Evolutionary conservation across 169 alveolate genomes (phyloP), one percentile per base, ranked within the genome.

Genomic region (Plasmodium inui): DNA sequence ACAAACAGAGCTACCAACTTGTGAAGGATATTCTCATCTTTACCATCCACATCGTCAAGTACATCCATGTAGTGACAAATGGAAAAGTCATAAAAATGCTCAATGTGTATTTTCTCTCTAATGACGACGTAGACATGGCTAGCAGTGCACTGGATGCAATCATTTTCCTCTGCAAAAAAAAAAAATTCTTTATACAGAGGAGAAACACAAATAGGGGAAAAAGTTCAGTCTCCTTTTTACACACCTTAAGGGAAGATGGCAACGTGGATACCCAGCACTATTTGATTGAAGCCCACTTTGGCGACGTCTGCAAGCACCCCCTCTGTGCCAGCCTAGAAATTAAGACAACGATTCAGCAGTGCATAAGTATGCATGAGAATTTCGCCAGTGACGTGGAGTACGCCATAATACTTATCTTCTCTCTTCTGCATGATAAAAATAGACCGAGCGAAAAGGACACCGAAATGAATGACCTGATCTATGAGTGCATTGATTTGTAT

Each of bases 391-490:
- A 80, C 71, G 89, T 88, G 46, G 94, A 88, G 82, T 88, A 88
- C 50, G 34, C 90, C 22, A 12, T 88, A 41, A 67, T 88, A 12
- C 72, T 88, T 28, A 19, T 88, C 7, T 17, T 88, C 32, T 79
- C 94, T 0, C 82, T 88, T 2, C 34, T 88, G 7, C 3, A 78
- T 44, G 94, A 88, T 41, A 61, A 79, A 79, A 79, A 88, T 4
- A 88, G 94, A n/a, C 94, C 94, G 8, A 79, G 41, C 22, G 94
- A 88, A 88, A 88, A 88, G 34, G 94, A 88, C 37, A 88, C 70
- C 7, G 90, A 88, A 79, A 88, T 88, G 89, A 55, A 80, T 32
- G 89, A 88, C 50, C 17, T 88, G 4, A 88, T 88, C 6, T 80
- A 88, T 37, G 94, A 88, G 32, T 55, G 89, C 72, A 19, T 88